Conservation (phyloP, 805 yeast genomes). For the Candida montana region DNA sequence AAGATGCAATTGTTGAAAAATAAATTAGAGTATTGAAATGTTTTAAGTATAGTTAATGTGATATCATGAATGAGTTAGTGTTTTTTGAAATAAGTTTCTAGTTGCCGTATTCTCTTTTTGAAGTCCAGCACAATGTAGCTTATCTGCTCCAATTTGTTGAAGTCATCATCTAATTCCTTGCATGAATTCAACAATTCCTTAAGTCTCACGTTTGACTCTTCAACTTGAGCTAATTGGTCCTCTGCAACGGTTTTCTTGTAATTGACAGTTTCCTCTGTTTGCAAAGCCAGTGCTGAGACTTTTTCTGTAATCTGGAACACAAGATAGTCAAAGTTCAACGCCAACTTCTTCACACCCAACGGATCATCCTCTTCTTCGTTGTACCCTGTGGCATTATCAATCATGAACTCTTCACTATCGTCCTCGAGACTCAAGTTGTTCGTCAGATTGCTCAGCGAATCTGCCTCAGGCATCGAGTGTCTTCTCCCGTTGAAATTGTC, state of each 20-base stretch:
- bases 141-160: slow-evolving; percentile 45
- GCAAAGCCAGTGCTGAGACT: slow-evolving; percentile 42
- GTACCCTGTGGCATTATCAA: slow-evolving; percentile 4
- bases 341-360: slow-evolving; percentile 51
- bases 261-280: slow-evolving; percentile 28
- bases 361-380: slow-evolving; percentile 48
- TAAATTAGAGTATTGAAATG: slow-evolving; percentile 4
- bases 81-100: slow-evolving; percentile 27
- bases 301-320: slow-evolving; percentile 57
- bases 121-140: slow-evolving; percentile 37
- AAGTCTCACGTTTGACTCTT: slow-evolving; percentile 34
- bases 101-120: slow-evolving; percentile 28
- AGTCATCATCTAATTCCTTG: slow-evolving; percentile 44
- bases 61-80: background rate
- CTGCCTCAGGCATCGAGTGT: background rate
- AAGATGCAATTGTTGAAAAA: slow-evolving; percentile 15
- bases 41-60: background rate
- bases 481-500: background rate
- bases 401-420: slow-evolving; percentile 6
- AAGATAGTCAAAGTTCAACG: slow-evolving; percentile 60
- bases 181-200: slow-evolving; percentile 39
- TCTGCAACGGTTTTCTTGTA: slow-evolving; percentile 21
- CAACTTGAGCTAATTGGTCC: slow-evolving; percentile 27
- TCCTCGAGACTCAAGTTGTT: slow-evolving; percentile 2
- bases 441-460: background rate